Evolutionary conservation across 306 rosid genomes (phyloP).

Genomic region (Casuarina equisetifolia): DNA sequence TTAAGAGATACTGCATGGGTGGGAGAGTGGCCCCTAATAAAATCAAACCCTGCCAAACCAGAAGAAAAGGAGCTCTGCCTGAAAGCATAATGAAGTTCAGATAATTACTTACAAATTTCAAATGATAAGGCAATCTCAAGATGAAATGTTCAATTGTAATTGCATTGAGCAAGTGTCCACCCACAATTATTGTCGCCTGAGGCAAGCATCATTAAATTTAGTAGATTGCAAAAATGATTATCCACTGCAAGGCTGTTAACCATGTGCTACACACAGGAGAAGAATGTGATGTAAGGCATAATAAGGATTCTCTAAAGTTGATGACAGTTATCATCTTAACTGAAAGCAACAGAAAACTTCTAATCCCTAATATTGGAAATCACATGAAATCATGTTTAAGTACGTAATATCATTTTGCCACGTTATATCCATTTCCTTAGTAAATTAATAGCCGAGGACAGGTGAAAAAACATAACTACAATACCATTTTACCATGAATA

Average conservation of each 20-base stretch:
- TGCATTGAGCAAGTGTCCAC: slow-evolving; percentile 83
- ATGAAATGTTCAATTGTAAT: slow-evolving; percentile 94
- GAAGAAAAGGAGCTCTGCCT: not conserved
- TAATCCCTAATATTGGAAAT: not conserved
- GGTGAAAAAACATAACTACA: not conserved
- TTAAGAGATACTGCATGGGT: not conserved
- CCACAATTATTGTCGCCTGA: slow-evolving; percentile 84
- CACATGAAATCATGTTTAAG: not conserved
- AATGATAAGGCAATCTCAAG: slow-evolving; percentile 91
- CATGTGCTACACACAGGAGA: not conserved
- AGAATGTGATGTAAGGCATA: not conserved
- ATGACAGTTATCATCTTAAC: not conserved
- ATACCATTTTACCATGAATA: not conserved
- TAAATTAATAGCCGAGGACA: not conserved
- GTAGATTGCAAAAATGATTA: slow-evolving; percentile 13
- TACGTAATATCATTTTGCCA: not conserved
- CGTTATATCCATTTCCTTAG: not conserved
- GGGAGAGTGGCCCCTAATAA: not conserved
- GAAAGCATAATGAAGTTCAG: slow-evolving; percentile 10
- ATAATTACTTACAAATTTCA: slow-evolving; percentile 71
- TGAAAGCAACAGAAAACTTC: not conserved
- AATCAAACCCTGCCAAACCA: not conserved
- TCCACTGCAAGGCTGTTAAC: slow-evolving; percentile 1
- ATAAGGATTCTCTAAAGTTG: not conserved
- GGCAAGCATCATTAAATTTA: slow-evolving; percentile 22